These are phyloP conservation scores for Agaricus blazei DNA, from an alignment of 768 basidiomycete species.

Conservation along the genomic window DNA sequence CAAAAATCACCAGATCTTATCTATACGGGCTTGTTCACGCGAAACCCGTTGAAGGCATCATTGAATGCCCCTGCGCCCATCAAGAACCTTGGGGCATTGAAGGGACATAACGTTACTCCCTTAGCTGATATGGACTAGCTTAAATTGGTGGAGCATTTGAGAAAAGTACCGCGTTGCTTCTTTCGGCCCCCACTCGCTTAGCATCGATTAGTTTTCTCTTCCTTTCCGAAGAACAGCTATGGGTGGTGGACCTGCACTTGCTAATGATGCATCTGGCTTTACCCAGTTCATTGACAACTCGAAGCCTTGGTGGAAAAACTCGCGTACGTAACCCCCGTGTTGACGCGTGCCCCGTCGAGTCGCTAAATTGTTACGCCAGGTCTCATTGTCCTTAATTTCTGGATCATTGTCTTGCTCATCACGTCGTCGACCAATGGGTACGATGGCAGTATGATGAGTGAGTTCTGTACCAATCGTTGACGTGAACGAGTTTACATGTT, in stretches of 20 bases:
- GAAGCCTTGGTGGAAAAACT: conserved; percentile 58
- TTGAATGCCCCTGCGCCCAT: too few relatives aligned
- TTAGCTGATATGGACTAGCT: too few relatives aligned
- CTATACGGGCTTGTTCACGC: too few relatives aligned
- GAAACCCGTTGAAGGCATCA: too few relatives aligned
- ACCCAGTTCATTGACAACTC: conserved; percentile 43
- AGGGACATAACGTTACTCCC: too few relatives aligned
- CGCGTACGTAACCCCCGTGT: conserved; percentile 24
- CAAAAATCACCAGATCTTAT: too few relatives aligned
- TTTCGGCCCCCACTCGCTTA: too few relatives aligned
- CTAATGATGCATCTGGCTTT: conserved; percentile 25
- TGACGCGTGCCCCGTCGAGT: too few relatives aligned
- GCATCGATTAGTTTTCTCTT: too few relatives aligned
- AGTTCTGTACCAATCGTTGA: background rate
- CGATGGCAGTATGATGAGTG: conserved; percentile 57
- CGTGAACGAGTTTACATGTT: background rate
- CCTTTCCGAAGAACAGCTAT: conserved; percentile 21
- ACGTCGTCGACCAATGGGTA: conserved; percentile 61
- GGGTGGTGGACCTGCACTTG: conserved; percentile 40
- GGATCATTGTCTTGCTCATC: conserved; percentile 56
- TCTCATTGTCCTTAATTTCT: conserved; percentile 45
- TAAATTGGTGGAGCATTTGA: too few relatives aligned
- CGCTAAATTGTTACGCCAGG: conserved; percentile 21
- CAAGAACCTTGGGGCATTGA: too few relatives aligned
- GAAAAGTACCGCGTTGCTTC: too few relatives aligned